These are phyloP conservation scores for Fusarium brevicatenulatum DNA, from an alignment of 2,329 filamentous ascomycete species.

Conservation along the genomic window DNA sequence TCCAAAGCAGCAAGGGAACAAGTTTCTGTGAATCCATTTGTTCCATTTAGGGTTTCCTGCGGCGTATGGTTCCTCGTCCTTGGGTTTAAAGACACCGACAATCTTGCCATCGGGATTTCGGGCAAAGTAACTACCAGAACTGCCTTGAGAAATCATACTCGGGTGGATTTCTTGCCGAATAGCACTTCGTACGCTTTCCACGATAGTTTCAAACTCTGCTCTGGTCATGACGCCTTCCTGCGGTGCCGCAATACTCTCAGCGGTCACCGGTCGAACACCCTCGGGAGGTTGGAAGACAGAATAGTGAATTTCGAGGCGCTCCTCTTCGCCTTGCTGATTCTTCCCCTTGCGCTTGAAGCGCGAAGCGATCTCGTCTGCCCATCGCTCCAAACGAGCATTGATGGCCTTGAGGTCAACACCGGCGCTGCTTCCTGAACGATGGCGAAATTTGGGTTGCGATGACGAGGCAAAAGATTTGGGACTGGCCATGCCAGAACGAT, in stretches of 20 bases:
- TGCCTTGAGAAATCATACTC: constrained; percentile 95
- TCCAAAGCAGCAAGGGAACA: constrained; percentile 98
- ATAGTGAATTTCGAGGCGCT: constrained; percentile 94
- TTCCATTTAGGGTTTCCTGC: constrained; percentile 99
- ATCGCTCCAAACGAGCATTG: constrained; percentile 92
- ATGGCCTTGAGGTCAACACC: constrained; percentile 98
- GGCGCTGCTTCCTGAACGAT: constrained; percentile 73
- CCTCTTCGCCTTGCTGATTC: constrained; percentile 78
- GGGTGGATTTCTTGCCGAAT: constrained; percentile 93
- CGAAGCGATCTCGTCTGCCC: constrained; percentile 97
- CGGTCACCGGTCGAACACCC: constrained; percentile 81
- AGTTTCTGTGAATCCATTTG: constrained; percentile 98
- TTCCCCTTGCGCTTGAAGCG: constrained; percentile 93
- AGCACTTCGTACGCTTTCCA: constrained; percentile 88
- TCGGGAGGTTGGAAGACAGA: constrained; percentile 96
- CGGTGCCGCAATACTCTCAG: constrained; percentile 74
- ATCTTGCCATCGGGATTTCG: constrained; percentile 91
- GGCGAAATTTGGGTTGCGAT: constrained; percentile 56
- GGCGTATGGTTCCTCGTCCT: constrained; percentile 98
- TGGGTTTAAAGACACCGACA: constrained; percentile 97
- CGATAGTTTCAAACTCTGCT: constrained; percentile 84
- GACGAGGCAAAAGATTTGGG: constrained; percentile 54
- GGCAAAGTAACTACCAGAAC: constrained; percentile 98
- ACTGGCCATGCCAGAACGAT: constrained; percentile 69
- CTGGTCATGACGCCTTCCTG: constrained; percentile 77